Percentiles rank a stretch among this genome's conserved stretches.
phyloP scores from a whole-genome alignment of 2,329 filamentous ascomycete species.

The Cercospora sp. region DNA sequence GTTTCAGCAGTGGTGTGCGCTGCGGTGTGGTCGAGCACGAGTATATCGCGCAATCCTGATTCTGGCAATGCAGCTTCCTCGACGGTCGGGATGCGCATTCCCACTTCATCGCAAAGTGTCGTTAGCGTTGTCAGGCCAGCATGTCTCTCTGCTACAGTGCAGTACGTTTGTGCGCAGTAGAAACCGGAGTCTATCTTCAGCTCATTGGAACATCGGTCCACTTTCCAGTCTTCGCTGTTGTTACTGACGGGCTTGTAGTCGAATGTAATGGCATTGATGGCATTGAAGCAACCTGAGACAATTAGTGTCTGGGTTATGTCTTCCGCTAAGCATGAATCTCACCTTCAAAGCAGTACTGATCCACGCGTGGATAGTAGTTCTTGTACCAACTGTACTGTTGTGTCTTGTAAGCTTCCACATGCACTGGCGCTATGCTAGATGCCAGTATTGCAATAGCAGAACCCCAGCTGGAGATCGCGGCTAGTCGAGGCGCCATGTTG shows the following conservation, averaged over 20 bases:
- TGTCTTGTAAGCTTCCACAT: not conserved
- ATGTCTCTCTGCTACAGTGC: slow-evolving; percentile 12
- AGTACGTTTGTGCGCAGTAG: slow-evolving; percentile 24
- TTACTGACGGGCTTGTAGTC: slow-evolving; percentile 15
- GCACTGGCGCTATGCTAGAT: not conserved
- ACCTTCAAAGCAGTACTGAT: slow-evolving; percentile 21
- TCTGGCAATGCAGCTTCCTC: slow-evolving; percentile 12
- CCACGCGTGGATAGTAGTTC: slow-evolving; percentile 20
- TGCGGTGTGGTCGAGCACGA: slow-evolving; percentile 19
- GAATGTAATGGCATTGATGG: slow-evolving; percentile 14
- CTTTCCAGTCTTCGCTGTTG: slow-evolving; percentile 9
- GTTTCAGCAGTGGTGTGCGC: slow-evolving; percentile 16
- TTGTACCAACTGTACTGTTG: slow-evolving; percentile 25
- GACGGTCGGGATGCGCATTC: slow-evolving; percentile 13
- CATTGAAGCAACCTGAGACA: slow-evolving; percentile 8
- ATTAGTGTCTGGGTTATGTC: slow-evolving; percentile 4
- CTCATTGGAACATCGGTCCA: slow-evolving; percentile 19
- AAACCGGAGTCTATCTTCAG: slow-evolving; percentile 20
- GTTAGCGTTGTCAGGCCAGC: slow-evolving; percentile 11
- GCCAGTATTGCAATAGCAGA: not conserved
- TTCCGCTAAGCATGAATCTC: not conserved
- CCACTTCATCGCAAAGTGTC: slow-evolving; percentile 11
- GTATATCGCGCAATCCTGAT: slow-evolving; percentile 9
- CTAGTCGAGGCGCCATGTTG: not conserved
- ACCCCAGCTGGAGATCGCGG: too few species aligned